These are phyloP conservation scores for Murraya koenigii DNA, from an alignment of 345 rosid species.

Conservation along the genomic window DNA sequence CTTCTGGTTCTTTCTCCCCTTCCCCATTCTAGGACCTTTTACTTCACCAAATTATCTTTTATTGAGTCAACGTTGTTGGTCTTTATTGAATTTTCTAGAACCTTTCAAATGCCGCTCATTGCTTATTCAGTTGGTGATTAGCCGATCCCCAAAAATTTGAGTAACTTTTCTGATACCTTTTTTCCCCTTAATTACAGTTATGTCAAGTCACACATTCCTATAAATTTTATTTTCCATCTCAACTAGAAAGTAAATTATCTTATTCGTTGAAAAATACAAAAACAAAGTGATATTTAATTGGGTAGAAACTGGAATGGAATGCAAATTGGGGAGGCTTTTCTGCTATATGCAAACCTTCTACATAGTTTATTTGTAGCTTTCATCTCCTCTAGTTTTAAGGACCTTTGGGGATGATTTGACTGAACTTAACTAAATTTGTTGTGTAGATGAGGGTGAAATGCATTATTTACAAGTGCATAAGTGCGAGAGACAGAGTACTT, in stretches of 20 bases:
- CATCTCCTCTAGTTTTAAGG: not conserved
- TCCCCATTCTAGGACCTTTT: not conserved
- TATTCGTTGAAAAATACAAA: not conserved
- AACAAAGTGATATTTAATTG: not conserved
- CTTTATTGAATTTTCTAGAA: not conserved
- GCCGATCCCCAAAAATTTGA: not conserved
- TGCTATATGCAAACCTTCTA: not conserved
- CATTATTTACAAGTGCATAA: not conserved
- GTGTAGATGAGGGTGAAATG: not conserved
- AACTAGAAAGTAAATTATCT: not conserved
- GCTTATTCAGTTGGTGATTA: not conserved
- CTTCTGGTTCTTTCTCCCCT: not conserved
- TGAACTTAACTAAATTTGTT: not conserved
- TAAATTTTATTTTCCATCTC: not conserved
- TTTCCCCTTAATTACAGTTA: not conserved
- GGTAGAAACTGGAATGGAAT: not conserved
- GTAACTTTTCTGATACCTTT: not conserved
- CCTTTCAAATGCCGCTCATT: not conserved
- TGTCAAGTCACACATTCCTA: not conserved
- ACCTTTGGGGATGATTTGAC: not conserved
- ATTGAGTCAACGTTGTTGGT: not conserved
- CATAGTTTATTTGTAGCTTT: not conserved
- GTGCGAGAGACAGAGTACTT: constrained; percentile 1
- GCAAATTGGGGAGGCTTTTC: not conserved
- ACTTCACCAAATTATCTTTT: not conserved